Evolutionary conservation across 2,329 filamentous ascomycete genomes (phyloP).

Genomic region (Cladobotryum protrusum): DNA sequence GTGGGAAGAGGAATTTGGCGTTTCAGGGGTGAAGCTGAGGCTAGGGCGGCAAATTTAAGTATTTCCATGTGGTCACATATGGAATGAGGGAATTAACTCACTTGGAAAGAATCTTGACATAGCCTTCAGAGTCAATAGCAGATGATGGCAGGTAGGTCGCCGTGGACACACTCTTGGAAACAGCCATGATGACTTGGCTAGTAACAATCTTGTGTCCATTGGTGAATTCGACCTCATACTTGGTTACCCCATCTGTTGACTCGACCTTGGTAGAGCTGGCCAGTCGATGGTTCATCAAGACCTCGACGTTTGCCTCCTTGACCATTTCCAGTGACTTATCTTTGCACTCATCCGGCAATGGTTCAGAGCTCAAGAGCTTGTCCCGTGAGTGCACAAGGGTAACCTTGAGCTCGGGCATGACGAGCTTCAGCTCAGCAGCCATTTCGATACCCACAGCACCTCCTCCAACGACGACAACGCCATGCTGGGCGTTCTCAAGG

Average conservation of each 20-base stretch:
- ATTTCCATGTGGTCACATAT: background rate
- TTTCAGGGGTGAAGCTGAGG: slow-evolving; percentile 46
- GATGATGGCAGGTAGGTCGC: slow-evolving; percentile 55
- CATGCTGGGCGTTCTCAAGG: slow-evolving; percentile 45
- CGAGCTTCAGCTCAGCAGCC: slow-evolving; percentile 67
- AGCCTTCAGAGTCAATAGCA: slow-evolving; percentile 57
- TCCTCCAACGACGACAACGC: slow-evolving; percentile 69
- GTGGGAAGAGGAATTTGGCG: slow-evolving; percentile 54
- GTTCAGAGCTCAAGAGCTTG: slow-evolving; percentile 66
- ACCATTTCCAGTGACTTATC: slow-evolving; percentile 54
- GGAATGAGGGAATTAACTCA: slow-evolving; percentile 25
- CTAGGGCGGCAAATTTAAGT: slow-evolving; percentile 24
- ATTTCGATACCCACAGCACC: slow-evolving; percentile 77
- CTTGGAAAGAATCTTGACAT: slow-evolving; percentile 56
- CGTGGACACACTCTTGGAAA: slow-evolving; percentile 57
- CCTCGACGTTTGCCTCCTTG: slow-evolving; percentile 56
- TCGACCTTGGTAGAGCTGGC: slow-evolving; percentile 40
- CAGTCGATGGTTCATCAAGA: slow-evolving; percentile 57
- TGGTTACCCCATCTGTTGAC: slow-evolving; percentile 33
- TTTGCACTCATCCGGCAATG: slow-evolving; percentile 63
- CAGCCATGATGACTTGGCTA: slow-evolving; percentile 62
- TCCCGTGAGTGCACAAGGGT: slow-evolving; percentile 68
- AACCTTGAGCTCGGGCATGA: slow-evolving; percentile 59
- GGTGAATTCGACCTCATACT: slow-evolving; percentile 49
- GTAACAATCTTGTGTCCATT: slow-evolving; percentile 55